These are phyloP conservation scores for Malus hybrid DNA, from an alignment of 331 rosid genomes.

Conservation along the genomic window DNA sequence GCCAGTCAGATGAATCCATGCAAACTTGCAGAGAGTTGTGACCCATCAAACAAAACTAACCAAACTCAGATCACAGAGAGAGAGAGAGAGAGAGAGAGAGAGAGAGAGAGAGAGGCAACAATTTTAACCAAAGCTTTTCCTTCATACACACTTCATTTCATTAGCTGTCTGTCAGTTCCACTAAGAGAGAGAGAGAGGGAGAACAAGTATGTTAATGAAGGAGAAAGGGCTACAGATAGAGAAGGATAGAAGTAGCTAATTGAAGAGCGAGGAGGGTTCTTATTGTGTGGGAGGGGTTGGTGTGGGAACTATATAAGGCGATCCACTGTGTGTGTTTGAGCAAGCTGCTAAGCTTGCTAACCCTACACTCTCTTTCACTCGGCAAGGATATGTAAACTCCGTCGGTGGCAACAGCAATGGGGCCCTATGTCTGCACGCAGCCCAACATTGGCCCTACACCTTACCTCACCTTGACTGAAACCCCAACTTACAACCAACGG, in stretches of 20 bases:
- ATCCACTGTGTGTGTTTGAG: neutral
- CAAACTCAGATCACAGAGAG: neutral
- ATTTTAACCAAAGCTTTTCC: neutral
- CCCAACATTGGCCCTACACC: slow-evolving; percentile 20
- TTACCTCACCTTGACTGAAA: slow-evolving; percentile 31
- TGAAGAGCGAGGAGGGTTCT: neutral
- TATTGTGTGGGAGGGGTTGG: neutral
- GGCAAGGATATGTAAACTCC: slow-evolving; percentile 6
- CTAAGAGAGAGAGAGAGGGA: neutral
- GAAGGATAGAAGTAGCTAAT: neutral
- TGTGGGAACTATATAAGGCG: slow-evolving; percentile 21
- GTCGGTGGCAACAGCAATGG: slow-evolving; percentile 46
- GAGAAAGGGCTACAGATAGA: neutral
- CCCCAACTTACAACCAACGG: slow-evolving; percentile 22
- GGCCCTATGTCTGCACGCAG: slow-evolving; percentile 24
- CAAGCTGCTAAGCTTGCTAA: neutral
- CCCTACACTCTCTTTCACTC: neutral
- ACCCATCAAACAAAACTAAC: slow-evolving; percentile 36
- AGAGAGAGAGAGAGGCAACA: neutral
- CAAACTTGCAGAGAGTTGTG: slow-evolving; percentile 68
- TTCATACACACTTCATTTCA: slow-evolving; percentile 2
- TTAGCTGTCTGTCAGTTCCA: neutral
- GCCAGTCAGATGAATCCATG: slow-evolving; percentile 87
- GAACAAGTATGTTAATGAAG: neutral
- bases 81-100: neutral